Conservation (phyloP, 73 alveolate species). For the Paramecium octaurelia region DNA sequence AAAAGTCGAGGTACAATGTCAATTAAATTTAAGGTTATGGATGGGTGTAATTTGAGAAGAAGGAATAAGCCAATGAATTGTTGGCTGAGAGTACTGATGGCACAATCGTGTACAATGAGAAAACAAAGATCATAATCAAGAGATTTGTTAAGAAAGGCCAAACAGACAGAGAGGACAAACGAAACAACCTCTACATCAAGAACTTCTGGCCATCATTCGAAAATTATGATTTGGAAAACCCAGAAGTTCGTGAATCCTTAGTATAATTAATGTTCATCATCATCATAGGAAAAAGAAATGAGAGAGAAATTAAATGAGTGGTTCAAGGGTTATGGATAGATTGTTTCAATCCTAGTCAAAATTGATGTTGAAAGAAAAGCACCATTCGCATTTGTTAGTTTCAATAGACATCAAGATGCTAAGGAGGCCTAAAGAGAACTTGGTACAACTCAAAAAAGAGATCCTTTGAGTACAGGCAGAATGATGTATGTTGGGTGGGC, state of each 20-base stretch:
- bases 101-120: constrained; percentile 58
- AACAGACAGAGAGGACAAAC: constrained; percentile 58
- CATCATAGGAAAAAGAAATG: constrained; percentile 27
- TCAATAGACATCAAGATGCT: background rate
- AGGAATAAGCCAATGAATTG: constrained; percentile 70
- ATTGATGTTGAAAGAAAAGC: constrained; percentile 50
- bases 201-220: constrained; percentile 65
- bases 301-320: constrained; percentile 20
- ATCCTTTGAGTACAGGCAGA: background rate
- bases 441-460: background rate
- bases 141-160: constrained; percentile 55
- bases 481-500: constrained; percentile 54
- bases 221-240: constrained; percentile 42
- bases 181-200: constrained; percentile 63
- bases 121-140: constrained; percentile 29
- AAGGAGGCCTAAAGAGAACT: background rate
- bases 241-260: constrained; percentile 10
- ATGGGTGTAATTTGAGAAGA: constrained; percentile 67
- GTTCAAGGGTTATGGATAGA: constrained; percentile 15
- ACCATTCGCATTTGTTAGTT: constrained; percentile 44
- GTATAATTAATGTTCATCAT: background rate
- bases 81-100: constrained; percentile 55
- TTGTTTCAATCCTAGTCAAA: background rate
- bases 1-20: constrained; percentile 60
- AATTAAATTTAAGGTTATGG: constrained; percentile 60